A percentile compares a stretch with the other conserved stretches of the same genome.
These are phyloP conservation scores for Colletotrichum cordylinicola DNA, from an alignment of 2,329 filamentous ascomycete genomes.

Conservation along the genomic window DNA sequence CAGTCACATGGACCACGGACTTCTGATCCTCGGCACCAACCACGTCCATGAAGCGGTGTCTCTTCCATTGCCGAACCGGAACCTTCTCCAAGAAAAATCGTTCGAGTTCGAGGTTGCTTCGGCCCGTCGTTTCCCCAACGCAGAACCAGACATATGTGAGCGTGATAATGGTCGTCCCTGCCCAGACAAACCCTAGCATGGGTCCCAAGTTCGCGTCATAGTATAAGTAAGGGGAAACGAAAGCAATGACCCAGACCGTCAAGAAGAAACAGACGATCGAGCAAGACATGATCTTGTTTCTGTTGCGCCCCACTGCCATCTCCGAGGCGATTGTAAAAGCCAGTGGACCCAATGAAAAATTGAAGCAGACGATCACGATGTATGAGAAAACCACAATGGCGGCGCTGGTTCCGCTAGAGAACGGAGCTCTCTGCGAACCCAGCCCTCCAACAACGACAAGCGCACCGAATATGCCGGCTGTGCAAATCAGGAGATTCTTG, in stretches of 20 bases:
- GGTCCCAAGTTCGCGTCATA: slow-evolving; percentile 46
- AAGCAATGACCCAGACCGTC: slow-evolving; percentile 31
- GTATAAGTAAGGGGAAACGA: slow-evolving; percentile 46
- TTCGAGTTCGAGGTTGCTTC: slow-evolving; percentile 11
- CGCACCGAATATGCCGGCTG: slow-evolving; percentile 35
- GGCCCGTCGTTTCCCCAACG: slow-evolving; percentile 34
- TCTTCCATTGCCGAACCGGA: slow-evolving; percentile 36
- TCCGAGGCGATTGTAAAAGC: slow-evolving; percentile 45
- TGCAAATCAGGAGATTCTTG: slow-evolving; percentile 39
- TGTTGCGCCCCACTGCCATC: slow-evolving; percentile 48
- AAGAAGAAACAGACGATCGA: slow-evolving; percentile 45
- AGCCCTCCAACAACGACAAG: not conserved
- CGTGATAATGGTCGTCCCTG: slow-evolving; percentile 36
- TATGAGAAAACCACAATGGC: slow-evolving; percentile 28
- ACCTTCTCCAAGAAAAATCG: slow-evolving; percentile 42
- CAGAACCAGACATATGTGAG: slow-evolving; percentile 42
- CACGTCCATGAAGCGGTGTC: slow-evolving; percentile 20
- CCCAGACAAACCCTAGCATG: slow-evolving; percentile 43
- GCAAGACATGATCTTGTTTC: slow-evolving; percentile 49
- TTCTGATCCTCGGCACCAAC: not conserved
- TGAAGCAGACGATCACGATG: slow-evolving; percentile 42
- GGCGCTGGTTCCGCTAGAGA: slow-evolving; percentile 26
- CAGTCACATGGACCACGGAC: not conserved
- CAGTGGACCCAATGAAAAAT: slow-evolving; percentile 43
- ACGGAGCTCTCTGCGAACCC: not conserved